These are phyloP conservation scores for Zymoseptoria crescenta DNA, from an alignment of 2,329 filamentous ascomycete species.

Conservation along the genomic window DNA sequence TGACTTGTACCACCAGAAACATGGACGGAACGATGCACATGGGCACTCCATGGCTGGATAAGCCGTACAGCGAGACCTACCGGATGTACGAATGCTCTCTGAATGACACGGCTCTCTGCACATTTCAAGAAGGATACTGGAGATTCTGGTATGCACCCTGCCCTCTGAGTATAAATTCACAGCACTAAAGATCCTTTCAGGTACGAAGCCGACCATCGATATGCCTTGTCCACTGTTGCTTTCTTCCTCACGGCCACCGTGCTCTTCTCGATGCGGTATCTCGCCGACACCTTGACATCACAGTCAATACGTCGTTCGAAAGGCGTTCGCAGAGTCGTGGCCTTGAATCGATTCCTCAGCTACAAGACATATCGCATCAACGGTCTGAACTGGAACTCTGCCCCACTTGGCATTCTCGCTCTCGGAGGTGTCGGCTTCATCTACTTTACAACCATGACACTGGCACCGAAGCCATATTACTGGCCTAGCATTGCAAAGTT, in stretches of 20 bases:
- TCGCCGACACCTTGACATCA: slow-evolving; percentile 8
- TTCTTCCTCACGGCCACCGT: slow-evolving; percentile 46
- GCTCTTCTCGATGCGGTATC: slow-evolving; percentile 39
- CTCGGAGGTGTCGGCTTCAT: slow-evolving; percentile 35
- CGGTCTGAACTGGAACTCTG: slow-evolving; percentile 35
- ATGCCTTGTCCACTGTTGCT: slow-evolving; percentile 45
- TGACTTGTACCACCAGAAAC: not conserved
- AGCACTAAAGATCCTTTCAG: not conserved
- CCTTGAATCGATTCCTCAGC: slow-evolving; percentile 34
- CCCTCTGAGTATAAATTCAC: not conserved
- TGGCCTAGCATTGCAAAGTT: slow-evolving; percentile 36
- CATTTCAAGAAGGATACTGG: slow-evolving; percentile 41
- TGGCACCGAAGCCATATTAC: slow-evolving; percentile 46
- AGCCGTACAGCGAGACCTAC: slow-evolving; percentile 35
- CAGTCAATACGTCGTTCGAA: not conserved
- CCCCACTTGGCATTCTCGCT: slow-evolving; percentile 39
- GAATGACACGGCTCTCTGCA: slow-evolving; percentile 38
- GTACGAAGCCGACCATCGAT: slow-evolving; percentile 48
- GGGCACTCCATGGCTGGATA: slow-evolving; percentile 32
- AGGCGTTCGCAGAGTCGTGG: slow-evolving; percentile 24
- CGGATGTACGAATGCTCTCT: slow-evolving; percentile 25
- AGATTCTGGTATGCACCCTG: slow-evolving; percentile 34
- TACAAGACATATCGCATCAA: slow-evolving; percentile 35
- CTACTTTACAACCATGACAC: slow-evolving; percentile 40
- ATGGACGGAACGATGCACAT: slow-evolving; percentile 9